Conservation (phyloP, 1,284 basidiomycete genomes). For the Lignosus rhinocerotis region DNA sequence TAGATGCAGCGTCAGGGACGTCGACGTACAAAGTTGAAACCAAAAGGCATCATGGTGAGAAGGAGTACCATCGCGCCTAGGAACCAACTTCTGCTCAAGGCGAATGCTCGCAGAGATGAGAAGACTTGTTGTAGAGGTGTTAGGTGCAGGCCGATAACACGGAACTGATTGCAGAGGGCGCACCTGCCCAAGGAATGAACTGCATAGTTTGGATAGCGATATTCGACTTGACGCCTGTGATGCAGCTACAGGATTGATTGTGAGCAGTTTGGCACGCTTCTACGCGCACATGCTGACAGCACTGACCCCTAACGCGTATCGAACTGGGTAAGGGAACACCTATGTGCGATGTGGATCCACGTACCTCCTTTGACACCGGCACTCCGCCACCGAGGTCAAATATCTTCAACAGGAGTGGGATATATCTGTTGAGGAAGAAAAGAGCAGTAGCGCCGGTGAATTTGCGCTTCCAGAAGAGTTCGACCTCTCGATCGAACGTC, state of each 20-base stretch:
- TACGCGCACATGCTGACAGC: background rate
- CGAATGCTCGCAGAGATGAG: slow-evolving; percentile 1
- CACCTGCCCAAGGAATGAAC: slow-evolving; percentile 5
- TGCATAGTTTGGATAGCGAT: background rate
- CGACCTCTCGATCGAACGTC: slow-evolving; percentile 1
- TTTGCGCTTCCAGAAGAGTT: slow-evolving; percentile 7
- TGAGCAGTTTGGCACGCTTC: background rate
- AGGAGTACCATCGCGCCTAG: background rate
- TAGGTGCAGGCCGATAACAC: too few relatives aligned
- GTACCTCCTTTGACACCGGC: background rate
- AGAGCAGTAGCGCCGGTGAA: slow-evolving; percentile 1
- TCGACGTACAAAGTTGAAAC: background rate
- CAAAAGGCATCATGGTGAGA: background rate
- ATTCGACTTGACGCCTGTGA: background rate
- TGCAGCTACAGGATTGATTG: background rate
- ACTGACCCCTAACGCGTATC: background rate
- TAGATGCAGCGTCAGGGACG: background rate
- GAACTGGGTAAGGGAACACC: background rate
- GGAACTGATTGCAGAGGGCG: background rate
- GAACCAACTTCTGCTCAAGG: background rate
- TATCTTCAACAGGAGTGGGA: background rate
- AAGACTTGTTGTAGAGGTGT: background rate
- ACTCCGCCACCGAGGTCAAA: background rate
- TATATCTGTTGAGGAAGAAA: slow-evolving; percentile 4
- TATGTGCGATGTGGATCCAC: background rate